Evolutionary conservation across 2,329 filamentous ascomycete species (phyloP), one percentile per base, ranked within the genome.

Genomic region (Cladosporium sp.): DNA sequence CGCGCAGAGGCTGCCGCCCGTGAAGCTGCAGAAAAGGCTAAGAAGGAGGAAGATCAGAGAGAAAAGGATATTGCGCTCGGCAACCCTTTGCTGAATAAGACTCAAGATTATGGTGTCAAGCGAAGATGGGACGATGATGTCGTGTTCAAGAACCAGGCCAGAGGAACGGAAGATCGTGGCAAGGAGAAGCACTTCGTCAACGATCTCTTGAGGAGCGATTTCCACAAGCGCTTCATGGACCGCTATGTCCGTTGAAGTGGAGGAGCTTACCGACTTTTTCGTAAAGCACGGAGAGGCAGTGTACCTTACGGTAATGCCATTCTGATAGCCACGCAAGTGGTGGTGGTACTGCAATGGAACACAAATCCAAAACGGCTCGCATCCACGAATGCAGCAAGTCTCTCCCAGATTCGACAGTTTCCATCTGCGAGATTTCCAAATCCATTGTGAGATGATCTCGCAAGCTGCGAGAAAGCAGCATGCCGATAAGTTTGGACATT

Each of bases 61-160:
- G 93, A 96, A 74, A 83, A 86, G 63, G 90, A 97, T 67, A 96
- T 97, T 67, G 93, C 94, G 35, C 78, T 89, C 40, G 94, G 94
- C 6, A 99, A 99, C 72, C 94, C 94, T 37, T 77, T 99, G 52
- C 82, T 99, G 57, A 97, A 97, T 66, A 89, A 90, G 71, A 62
- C 61, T 32, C 62, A 66, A 17, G 91, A 96, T 66, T 97, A 95
- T 72, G 91, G 87, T 58, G 87, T 97, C 69, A 97, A 96, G 81
- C 80, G 90, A 65, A 77, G 92, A 66, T 99, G 94, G 94, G 94
- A 99, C 66, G 94, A 99, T 68, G 94, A 99, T 71, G 94, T 99
- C 12, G 92, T 99, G 2, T 99, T 99, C 78, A 97, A 96, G 79
- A 99, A 99, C 74, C 94, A 99, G 77, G 94, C 93, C 34, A 83